A percentile compares a stretch with the other conserved stretches of the same genome.
These are phyloP conservation scores for Aspergillus vadensis DNA, from an alignment of 2,329 filamentous ascomycete species.

Conservation along the genomic window DNA sequence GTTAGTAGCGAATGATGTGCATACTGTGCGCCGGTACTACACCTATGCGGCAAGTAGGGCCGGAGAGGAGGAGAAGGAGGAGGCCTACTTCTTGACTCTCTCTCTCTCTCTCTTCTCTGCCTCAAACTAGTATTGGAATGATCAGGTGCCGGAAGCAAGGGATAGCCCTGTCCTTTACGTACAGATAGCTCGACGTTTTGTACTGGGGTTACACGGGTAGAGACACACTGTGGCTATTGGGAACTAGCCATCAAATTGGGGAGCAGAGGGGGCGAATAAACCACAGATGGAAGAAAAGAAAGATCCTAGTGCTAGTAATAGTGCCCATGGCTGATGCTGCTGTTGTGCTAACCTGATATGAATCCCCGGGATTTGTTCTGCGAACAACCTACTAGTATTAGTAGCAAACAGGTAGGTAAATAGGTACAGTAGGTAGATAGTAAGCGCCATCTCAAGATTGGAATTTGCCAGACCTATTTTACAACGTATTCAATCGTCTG, in stretches of 20 bases:
- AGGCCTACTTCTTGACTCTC: too few species aligned
- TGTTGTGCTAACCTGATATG: constrained; percentile 7
- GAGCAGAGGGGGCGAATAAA: not conserved
- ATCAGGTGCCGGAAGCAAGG: constrained; percentile 18
- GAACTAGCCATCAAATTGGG: not conserved
- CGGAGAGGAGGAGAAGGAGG: not conserved
- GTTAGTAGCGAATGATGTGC: constrained; percentile 10
- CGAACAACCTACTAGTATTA: not conserved
- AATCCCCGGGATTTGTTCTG: not conserved
- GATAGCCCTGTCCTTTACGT: constrained; percentile 15
- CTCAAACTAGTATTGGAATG: not conserved
- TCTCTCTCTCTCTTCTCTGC: too few species aligned
- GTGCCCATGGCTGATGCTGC: constrained; percentile 1
- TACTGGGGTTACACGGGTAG: constrained; percentile 6
- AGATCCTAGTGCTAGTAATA: not conserved
- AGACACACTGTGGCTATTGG: not conserved
- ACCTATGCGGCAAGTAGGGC: not conserved
- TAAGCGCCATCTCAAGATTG: not conserved
- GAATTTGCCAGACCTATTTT: too few species aligned
- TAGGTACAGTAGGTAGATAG: not conserved
- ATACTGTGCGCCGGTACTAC: constrained; percentile 10
- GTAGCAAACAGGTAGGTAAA: not conserved
- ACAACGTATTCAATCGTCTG: too few species aligned
- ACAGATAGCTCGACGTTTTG: not conserved
- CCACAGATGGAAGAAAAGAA: not conserved